phyloP scores from a whole-genome alignment of 768 basidiomycete genomes.

The Rickenella mellea region DNA sequence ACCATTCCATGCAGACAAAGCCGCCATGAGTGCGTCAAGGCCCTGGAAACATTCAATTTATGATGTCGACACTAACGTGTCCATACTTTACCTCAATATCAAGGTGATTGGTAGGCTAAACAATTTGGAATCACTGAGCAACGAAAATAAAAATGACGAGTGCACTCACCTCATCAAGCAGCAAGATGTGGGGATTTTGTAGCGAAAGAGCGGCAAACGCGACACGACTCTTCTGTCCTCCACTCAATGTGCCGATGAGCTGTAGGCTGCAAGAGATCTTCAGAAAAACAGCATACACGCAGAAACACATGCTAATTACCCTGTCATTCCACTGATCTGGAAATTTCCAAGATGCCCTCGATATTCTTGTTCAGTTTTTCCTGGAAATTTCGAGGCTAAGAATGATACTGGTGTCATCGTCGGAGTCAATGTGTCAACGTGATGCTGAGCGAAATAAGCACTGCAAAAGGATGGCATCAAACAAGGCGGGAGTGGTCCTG shows the following conservation, averaged over 20 bases:
- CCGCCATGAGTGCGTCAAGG: conserved; percentile 89
- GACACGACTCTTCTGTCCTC: conserved; percentile 94
- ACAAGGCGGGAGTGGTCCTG: neutral
- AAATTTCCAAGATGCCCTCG: conserved; percentile 92
- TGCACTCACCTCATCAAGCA: conserved; percentile 81
- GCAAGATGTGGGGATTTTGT: conserved; percentile 81
- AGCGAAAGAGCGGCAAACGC: conserved; percentile 84
- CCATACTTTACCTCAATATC: conserved; percentile 75
- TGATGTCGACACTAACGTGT: neutral
- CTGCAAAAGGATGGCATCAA: conserved; percentile 26
- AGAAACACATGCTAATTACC: conserved; percentile 31
- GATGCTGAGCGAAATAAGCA: conserved; percentile 91
- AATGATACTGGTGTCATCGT: conserved; percentile 90
- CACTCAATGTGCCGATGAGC: conserved; percentile 82
- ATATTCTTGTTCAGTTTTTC: conserved; percentile 94
- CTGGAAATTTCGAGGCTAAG: conserved; percentile 85
- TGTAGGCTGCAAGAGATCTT: conserved; percentile 46
- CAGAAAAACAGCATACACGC: neutral
- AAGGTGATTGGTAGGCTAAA: conserved; percentile 85
- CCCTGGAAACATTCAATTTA: conserved; percentile 43
- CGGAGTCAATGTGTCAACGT: conserved; percentile 84
- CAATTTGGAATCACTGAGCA: neutral
- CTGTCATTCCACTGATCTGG: conserved; percentile 94
- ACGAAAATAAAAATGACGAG: neutral
- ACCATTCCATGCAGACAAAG: conserved; percentile 73